These are phyloP conservation scores for Conidiobolus incongruus DNA, from an alignment of 371 early-diverging fungal species.

Conservation along the genomic window DNA sequence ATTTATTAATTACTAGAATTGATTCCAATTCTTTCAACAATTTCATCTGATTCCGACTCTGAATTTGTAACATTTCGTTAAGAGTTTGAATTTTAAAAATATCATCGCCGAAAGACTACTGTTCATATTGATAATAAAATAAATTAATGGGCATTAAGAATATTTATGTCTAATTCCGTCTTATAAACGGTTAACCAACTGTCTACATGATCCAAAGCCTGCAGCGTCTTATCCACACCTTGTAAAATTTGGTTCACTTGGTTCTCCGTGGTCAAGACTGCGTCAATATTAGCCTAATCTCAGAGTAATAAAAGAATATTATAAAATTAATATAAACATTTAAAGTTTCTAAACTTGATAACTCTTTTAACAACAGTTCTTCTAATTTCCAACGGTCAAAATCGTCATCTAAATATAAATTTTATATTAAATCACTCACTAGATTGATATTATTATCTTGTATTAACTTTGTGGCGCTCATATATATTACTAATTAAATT, in stretches of 20 bases:
- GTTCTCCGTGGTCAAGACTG: slow-evolving; percentile 75
- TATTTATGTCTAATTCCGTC: slow-evolving; percentile 56
- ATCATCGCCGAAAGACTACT: slow-evolving; percentile 81
- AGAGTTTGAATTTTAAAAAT: slow-evolving; percentile 81
- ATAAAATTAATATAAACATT: background rate
- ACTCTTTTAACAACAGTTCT: background rate
- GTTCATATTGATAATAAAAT: no score
- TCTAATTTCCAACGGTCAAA: background rate
- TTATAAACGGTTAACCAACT: slow-evolving; percentile 66
- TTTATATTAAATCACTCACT: background rate
- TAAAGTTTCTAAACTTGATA: slow-evolving; percentile 3
- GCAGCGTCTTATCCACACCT: slow-evolving; percentile 56
- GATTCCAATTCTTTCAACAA: slow-evolving; percentile 61
- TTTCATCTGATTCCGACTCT: slow-evolving; percentile 61
- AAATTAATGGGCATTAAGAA: background rate
- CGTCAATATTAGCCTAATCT: slow-evolving; percentile 77
- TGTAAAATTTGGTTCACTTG: slow-evolving; percentile 50
- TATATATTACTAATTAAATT: no score
- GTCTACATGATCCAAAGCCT: slow-evolving; percentile 60
- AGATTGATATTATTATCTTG: no score
- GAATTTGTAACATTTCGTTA: slow-evolving; percentile 74
- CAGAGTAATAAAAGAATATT: background rate
- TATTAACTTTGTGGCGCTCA: no score
- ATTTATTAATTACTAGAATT: slow-evolving; percentile 26
- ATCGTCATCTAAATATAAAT: background rate